Evolutionary conservation across 768 basidiomycete species (phyloP).

Genomic region (Lactifluus pinguis): DNA sequence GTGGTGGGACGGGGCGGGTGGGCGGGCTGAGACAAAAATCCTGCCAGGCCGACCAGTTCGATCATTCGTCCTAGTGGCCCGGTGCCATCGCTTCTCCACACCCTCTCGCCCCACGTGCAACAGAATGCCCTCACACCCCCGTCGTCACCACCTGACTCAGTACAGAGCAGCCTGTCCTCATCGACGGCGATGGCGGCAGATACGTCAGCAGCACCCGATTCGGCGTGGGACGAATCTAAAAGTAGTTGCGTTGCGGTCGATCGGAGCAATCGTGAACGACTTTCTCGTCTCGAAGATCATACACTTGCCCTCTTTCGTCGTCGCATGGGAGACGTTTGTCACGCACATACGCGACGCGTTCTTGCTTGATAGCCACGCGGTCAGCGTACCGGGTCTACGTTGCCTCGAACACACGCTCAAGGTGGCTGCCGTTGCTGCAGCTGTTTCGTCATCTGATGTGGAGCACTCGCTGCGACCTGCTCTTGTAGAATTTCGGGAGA

Average conservation of each 20-base stretch:
- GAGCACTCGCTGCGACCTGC: constrained; percentile 25
- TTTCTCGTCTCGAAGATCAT: too few species aligned
- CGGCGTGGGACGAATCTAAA: constrained; percentile 83
- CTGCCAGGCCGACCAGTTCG: too few species aligned
- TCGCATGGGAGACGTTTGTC: constrained; percentile 71
- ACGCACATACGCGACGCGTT: constrained; percentile 63
- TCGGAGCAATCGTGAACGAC: constrained; percentile 75
- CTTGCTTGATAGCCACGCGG: constrained; percentile 47
- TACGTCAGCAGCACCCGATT: constrained; percentile 21
- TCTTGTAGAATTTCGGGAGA: constrained; percentile 43
- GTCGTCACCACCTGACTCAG: constrained; percentile 11
- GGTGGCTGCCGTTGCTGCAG: constrained; percentile 46
- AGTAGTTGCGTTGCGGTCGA: constrained; percentile 74
- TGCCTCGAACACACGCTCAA: constrained; percentile 74
- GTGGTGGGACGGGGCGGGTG: too few species aligned
- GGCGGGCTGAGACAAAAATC: too few species aligned
- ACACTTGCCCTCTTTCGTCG: too few species aligned
- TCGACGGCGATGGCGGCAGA: background rate
- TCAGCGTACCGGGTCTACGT: constrained; percentile 78
- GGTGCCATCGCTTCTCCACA: constrained; percentile 68
- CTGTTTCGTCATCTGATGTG: constrained; percentile 36
- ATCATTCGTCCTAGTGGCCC: too few species aligned
- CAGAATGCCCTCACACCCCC: constrained; percentile 20
- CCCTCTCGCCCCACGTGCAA: constrained; percentile 50
- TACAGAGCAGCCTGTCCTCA: background rate